Evolutionary conservation across 257 asterid species (phyloP), one percentile per base, ranked within the genome.

Genomic region (Craterostigma plantagineum): DNA sequence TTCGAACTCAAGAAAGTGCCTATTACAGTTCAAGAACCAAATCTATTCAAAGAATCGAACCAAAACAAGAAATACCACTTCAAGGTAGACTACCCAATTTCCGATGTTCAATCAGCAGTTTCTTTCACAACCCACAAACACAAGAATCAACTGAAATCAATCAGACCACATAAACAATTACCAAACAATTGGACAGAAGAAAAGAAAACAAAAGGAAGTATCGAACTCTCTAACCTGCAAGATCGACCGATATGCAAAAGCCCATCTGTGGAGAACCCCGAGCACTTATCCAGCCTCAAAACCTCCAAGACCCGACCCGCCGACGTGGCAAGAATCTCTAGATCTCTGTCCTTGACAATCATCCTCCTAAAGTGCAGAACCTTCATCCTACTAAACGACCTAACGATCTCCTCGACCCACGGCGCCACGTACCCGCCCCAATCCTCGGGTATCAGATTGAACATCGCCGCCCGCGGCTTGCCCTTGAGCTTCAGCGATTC

Each of bases 401-500:
- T n/a, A 1, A 33, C 48, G 7, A 43, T 43, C 34, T 43, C 48
- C 30, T 43, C 48, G 33, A 43, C 17, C 48, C 48, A 43, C 33
- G 48, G 48, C 33, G 48, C 23, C 10, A 16, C 48, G 33, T 15
- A 43, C 11, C 48, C 48, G 9, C 48, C 48, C 48, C 48, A 43
- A 9, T 43, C 48, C 33, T 43, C 48, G 4, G 48, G 48, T 4
- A 43, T 43, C 48, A 43, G 13, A 16, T 43, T 43, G 33, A 43
- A 43, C 48, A 43, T 43, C 12, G 48, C 30, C 11, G 48, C 30
- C 12, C 48, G 48, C 48, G 48, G 48, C 48, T 43, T 16, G n/a
- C 48, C 48, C 48, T 43, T 43, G 11, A 43, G 48, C 33, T 43
- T 43, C 48, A 43, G 13, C 48, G 48, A 43, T 12, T 43, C 48